Percentiles rank a stretch among this genome's conserved stretches.
Evolutionary conservation across 495 filamentous ascomycete species (phyloP).

Genomic region (Acidomyces sp.): DNA sequence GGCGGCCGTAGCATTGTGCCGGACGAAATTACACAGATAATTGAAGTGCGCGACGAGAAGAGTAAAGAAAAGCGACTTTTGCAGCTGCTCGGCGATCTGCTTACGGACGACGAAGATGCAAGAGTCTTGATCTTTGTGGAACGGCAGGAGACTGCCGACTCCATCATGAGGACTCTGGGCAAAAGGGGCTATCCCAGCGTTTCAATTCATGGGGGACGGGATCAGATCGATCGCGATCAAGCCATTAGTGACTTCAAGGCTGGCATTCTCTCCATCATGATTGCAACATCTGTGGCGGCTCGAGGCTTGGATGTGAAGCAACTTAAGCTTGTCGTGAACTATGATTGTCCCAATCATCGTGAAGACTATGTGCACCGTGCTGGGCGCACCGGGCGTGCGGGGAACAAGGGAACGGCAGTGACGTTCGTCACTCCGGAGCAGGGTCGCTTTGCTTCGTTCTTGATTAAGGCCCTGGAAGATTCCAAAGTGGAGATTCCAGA

Average conservation of each 20-base stretch:
- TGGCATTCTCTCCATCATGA: conserved; percentile 74
- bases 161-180: conserved; percentile 66
- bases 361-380: conserved; percentile 98
- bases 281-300: conserved; percentile 92
- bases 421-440: conserved; percentile 89
- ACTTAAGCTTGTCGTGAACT: conserved; percentile 91
- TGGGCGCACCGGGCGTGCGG: conserved; percentile 87
- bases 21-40: conserved; percentile 86
- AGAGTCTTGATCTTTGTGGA: conserved; percentile 89
- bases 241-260: conserved; percentile 92
- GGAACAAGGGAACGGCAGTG: conserved; percentile 86
- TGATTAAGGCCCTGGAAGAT: conserved; percentile 86
- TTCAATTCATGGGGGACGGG: conserved; percentile 93
- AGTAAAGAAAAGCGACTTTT: conserved; percentile 76
- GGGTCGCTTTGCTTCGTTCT: conserved; percentile 76
- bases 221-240: conserved; percentile 88
- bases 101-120: conserved; percentile 69
- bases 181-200: conserved; percentile 85
- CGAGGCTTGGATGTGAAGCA: conserved; percentile 95
- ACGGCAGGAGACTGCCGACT: conserved; percentile 85
- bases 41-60: conserved; percentile 74
- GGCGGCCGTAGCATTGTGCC: conserved; percentile 86
- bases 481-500: conserved; percentile 74
- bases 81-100: conserved; percentile 70
- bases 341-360: conserved; percentile 88